Percentiles rank a stretch among this genome's conserved stretches.
phyloP scores from a whole-genome alignment of 441 rosid species.

The Bocquillonia castaneifolia region DNA sequence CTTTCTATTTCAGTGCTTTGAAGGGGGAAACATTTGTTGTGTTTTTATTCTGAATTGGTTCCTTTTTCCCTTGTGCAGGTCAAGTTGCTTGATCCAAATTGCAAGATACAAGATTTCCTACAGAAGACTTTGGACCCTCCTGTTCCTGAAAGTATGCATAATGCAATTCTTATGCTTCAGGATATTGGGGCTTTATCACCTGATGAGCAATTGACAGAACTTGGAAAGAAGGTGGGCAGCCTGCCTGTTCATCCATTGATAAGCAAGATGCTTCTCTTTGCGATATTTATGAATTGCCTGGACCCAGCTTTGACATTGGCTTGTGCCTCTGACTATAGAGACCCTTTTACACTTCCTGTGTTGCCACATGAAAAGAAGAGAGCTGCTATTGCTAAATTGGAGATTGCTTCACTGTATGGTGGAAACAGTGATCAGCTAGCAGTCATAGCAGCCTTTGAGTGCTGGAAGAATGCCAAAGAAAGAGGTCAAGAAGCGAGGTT shows the following conservation, averaged over 20 bases:
- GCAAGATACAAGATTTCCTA: slow-evolving; percentile 66
- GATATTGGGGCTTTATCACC: slow-evolving; percentile 84
- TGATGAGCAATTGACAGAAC: slow-evolving; percentile 78
- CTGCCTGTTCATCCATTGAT: slow-evolving; percentile 92
- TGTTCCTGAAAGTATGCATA: slow-evolving; percentile 58
- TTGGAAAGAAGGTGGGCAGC: slow-evolving; percentile 83
- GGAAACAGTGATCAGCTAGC: slow-evolving; percentile 93
- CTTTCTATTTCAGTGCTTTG: neutral
- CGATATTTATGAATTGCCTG: slow-evolving; percentile 85
- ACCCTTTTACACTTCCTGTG: slow-evolving; percentile 86
- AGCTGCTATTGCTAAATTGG: slow-evolving; percentile 66
- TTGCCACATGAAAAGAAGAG: slow-evolving; percentile 61
- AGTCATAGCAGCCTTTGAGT: slow-evolving; percentile 79
- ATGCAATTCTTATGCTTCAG: slow-evolving; percentile 69
- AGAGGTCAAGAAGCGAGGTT: slow-evolving; percentile 52
- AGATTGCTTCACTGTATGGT: slow-evolving; percentile 79
- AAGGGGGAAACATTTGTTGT: neutral
- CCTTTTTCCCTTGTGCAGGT: slow-evolving; percentile 41
- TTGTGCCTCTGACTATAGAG: slow-evolving; percentile 85
- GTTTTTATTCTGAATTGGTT: neutral
- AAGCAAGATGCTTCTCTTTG: slow-evolving; percentile 91
- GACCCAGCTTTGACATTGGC: slow-evolving; percentile 96
- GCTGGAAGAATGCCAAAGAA: slow-evolving; percentile 79
- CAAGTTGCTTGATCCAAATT: slow-evolving; percentile 76
- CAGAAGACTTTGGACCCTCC: slow-evolving; percentile 89